phyloP scores from a whole-genome alignment of 1,284 basidiomycete species.

The Thecaphora frezii region DNA sequence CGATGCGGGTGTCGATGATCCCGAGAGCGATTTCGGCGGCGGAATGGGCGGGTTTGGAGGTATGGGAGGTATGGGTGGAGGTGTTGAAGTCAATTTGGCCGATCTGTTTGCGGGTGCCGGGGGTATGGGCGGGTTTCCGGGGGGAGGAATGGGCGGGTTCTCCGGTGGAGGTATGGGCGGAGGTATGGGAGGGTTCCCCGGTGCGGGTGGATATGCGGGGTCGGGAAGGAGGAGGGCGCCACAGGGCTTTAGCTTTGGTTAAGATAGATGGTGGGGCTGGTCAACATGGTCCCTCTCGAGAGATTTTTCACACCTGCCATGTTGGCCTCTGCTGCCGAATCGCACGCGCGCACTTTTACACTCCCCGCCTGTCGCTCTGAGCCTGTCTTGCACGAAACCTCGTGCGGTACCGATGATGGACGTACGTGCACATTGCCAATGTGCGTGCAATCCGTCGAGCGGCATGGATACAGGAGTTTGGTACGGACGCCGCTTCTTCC shows the following conservation, averaged over 20 bases:
- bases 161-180: constrained; percentile 27
- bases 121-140: constrained; percentile 30
- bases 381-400: too few relatives aligned
- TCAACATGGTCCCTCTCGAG: too few relatives aligned
- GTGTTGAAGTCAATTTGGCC: constrained; percentile 50
- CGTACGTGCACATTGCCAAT: too few relatives aligned
- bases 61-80: constrained; percentile 33
- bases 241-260: constrained; percentile 38
- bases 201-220: constrained; percentile 10
- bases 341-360: too few relatives aligned
- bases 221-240: constrained; percentile 16
- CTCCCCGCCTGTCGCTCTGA: too few relatives aligned
- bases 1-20: constrained; percentile 54
- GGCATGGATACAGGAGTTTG: too few relatives aligned
- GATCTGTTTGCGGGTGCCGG: constrained; percentile 52
- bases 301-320: too few relatives aligned
- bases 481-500: too few relatives aligned
- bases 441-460: too few relatives aligned
- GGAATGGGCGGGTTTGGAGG: constrained; percentile 12
- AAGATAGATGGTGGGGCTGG: too few relatives aligned
- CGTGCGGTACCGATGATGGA: too few relatives aligned
- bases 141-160: constrained; percentile 17
- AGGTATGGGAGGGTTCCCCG: constrained; percentile 12
- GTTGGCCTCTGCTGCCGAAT: too few relatives aligned
- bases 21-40: constrained; percentile 36